Evolutionary conservation across 2,329 filamentous ascomycete species (phyloP), one percentile per base, ranked within the genome.

Genomic region (Alternaria rosae): DNA sequence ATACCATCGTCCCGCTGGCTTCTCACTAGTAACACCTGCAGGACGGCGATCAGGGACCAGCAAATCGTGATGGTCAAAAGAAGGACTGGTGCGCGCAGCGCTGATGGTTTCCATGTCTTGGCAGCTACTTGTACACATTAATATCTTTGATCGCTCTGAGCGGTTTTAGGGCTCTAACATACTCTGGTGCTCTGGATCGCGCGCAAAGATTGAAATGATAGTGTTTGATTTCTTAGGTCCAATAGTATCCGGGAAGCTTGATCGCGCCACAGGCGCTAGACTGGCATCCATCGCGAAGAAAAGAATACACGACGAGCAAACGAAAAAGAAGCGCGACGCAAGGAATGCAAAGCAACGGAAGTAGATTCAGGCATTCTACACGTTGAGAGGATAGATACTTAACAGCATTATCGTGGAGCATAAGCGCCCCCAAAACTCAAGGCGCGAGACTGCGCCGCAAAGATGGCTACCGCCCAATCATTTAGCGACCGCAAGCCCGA

Each of bases 1-100:
- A 84, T 72, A 0, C 85, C 87, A 0, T 82, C 80, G 12, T 84
- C 57, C 0, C 68, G 50, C 8, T 79, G 63, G 54, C 82, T 85
- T 0, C 70, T 74, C 2, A 77, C 71, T 0, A 84, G 79, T 0
- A 88, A 67, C 0, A 80, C 66, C 57, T 87, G 85, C 0, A 88
- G 72, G 0, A 81, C 59, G 0, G 74, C 70, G 0, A 85, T 83
- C 0, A 88, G 63, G 0, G 57, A 38, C 58, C 69, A 30, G 32
- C 61, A 70, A 7, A 68, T 42, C 0, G 65, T 3, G 6, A 70
- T 65, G 0, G 69, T 62, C 2, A 66, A 4, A 5, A 68, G 42
- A 1, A 76, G 54, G 0, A 68, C 44, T 3, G 57, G 51, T 0
- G 68, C 48, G 6, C 69, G 69, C 13, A 72, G 63, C 5, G 70